Percentiles rank a stretch among this genome's conserved stretches.
Conservation (phyloP, 495 filamentous ascomycete species). For the Tuber microsphaerosporum region DNA sequence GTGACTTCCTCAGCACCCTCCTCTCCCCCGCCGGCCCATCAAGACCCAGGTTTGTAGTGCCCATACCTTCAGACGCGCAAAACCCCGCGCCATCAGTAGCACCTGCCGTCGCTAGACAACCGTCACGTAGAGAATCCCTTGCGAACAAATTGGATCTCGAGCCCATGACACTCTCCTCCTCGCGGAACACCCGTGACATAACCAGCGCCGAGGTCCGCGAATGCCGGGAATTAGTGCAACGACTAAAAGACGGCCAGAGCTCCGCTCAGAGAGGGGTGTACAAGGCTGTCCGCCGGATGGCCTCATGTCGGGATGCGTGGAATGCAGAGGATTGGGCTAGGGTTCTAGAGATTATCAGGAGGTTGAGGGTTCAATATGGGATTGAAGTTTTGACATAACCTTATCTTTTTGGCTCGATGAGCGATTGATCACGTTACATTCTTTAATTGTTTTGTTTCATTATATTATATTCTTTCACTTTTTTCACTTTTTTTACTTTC, state of each 20-base stretch:
- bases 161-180: background rate
- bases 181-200: background rate
- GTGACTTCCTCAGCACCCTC: background rate
- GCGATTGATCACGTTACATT: background rate
- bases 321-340: background rate
- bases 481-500: background rate
- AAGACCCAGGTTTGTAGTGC: background rate
- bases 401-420: background rate
- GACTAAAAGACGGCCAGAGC: background rate
- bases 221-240: background rate
- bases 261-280: background rate
- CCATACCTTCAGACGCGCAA: background rate
- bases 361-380: background rate
- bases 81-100: background rate
- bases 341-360: background rate
- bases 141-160: background rate
- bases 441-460: background rate
- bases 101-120: background rate
- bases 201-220: background rate
- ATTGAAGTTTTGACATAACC: background rate
- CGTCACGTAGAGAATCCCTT: background rate
- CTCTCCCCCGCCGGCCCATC: background rate
- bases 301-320: background rate
- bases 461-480: background rate
- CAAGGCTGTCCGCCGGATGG: background rate